Conservation (phyloP, 2,329 filamentous ascomycete species). For the Ophiocordyceps sinensis region DNA sequence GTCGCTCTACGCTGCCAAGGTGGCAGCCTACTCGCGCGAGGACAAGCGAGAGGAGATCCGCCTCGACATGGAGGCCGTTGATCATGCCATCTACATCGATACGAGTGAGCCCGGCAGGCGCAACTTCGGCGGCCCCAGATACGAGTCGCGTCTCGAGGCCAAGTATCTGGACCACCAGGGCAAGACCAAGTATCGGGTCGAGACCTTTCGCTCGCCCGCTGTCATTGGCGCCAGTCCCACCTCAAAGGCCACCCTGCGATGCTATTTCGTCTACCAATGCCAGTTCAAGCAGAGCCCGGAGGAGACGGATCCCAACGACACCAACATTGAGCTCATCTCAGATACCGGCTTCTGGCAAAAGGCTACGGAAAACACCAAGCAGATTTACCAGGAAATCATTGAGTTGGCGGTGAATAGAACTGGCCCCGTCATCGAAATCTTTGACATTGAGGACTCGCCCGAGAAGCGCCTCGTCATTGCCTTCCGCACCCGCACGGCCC, state of each 20-base stretch:
- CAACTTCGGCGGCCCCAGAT: slow-evolving; percentile 65
- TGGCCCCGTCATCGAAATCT: slow-evolving; percentile 94
- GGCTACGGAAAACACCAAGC: slow-evolving; percentile 88
- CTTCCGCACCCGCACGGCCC: slow-evolving; percentile 83
- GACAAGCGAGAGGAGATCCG: slow-evolving; percentile 92
- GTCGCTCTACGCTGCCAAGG: slow-evolving; percentile 91
- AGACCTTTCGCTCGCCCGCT: slow-evolving; percentile 89
- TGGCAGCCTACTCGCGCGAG: slow-evolving; percentile 82
- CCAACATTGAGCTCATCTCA: slow-evolving; percentile 77
- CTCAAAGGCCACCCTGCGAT: slow-evolving; percentile 73
- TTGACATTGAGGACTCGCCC: slow-evolving; percentile 78
- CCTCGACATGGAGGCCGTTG: slow-evolving; percentile 83
- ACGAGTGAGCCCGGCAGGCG: slow-evolving; percentile 82
- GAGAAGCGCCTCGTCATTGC: slow-evolving; percentile 93
- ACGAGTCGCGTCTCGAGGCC: slow-evolving; percentile 83
- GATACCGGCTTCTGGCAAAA: slow-evolving; percentile 93
- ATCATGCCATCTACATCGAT: slow-evolving; percentile 97
- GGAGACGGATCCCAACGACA: slow-evolving; percentile 63
- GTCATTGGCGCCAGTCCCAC: slow-evolving; percentile 53
- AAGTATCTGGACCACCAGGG: slow-evolving; percentile 84
- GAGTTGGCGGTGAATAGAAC: slow-evolving; percentile 69
- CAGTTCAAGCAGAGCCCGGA: slow-evolving; percentile 64
- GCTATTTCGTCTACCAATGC: slow-evolving; percentile 98
- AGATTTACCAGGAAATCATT: slow-evolving; percentile 90
- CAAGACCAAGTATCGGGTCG: slow-evolving; percentile 71